A percentile compares a stretch with the other conserved stretches of the same genome.
phyloP scores from a whole-genome alignment of 805 yeast species.

The Wickerhamiella occidentalis region DNA sequence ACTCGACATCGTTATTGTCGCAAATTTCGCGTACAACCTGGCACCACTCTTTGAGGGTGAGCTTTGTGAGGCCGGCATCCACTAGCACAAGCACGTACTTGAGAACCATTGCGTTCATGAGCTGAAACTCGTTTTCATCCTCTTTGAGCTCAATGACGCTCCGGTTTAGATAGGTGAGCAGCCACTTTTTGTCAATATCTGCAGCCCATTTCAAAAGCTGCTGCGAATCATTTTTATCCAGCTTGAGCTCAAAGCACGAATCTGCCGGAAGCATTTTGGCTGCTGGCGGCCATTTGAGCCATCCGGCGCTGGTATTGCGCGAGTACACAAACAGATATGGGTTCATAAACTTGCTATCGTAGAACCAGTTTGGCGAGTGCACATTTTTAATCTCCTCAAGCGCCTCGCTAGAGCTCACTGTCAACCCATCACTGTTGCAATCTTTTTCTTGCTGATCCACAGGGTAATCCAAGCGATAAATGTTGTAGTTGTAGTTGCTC shows the following conservation, averaged over 20 bases:
- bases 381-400: slow-evolving; percentile 40
- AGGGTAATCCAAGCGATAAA: slow-evolving; percentile 16
- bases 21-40: slow-evolving; percentile 38
- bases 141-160: slow-evolving; percentile 45
- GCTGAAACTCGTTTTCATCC: slow-evolving; percentile 53
- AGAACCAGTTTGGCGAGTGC: slow-evolving; percentile 45
- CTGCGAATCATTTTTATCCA: neutral
- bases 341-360: slow-evolving; percentile 26
- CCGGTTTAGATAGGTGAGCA: slow-evolving; percentile 28
- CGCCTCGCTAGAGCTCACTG: slow-evolving; percentile 35
- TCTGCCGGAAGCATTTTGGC: neutral
- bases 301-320: slow-evolving; percentile 8
- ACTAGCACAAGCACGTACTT: slow-evolving; percentile 39
- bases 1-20: slow-evolving; percentile 54
- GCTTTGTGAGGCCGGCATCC: slow-evolving; percentile 33
- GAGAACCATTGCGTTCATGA: slow-evolving; percentile 48
- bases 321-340: slow-evolving; percentile 1
- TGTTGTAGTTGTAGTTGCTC: slow-evolving; percentile 37
- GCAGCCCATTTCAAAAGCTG: slow-evolving; percentile 2
- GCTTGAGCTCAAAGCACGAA: neutral
- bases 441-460: too few species aligned
- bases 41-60: slow-evolving; percentile 42
- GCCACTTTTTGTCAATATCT: neutral
- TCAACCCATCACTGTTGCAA: neutral
- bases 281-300: slow-evolving; percentile 10